Evolutionary conservation across 2,329 filamentous ascomycete species (phyloP).

Genomic region (Paracoccidioides lutzii): DNA sequence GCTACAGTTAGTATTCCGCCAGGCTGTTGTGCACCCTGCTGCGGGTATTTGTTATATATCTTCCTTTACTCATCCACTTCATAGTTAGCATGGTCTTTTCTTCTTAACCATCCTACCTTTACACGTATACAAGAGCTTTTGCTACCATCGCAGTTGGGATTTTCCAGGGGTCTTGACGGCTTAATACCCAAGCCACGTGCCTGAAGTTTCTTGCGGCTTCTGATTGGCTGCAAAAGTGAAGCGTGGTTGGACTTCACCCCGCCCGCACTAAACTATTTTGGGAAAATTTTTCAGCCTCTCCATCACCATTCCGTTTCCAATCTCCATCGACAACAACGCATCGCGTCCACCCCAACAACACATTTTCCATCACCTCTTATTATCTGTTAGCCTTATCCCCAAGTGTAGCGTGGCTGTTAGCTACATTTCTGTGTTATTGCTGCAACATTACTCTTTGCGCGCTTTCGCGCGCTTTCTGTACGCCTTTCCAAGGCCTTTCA

Average conservation of each 20-base stretch:
- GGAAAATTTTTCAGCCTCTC: not conserved
- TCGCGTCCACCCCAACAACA: not conserved
- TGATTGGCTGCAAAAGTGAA: slow-evolving; percentile 1
- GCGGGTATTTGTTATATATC: no score
- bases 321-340: not conserved
- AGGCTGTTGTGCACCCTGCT: no score
- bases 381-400: not conserved
- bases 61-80: no score
- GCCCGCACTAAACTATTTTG: not conserved
- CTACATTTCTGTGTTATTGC: not conserved
- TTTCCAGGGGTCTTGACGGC: not conserved
- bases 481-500: not conserved
- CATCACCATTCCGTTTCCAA: slow-evolving; percentile 1
- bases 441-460: slow-evolving; percentile 1
- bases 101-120: no score
- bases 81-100: no score
- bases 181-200: not conserved
- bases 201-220: not conserved
- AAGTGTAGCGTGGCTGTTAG: not conserved
- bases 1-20: no score
- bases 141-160: not conserved
- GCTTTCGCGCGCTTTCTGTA: not conserved
- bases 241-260: not conserved
- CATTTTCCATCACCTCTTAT: not conserved
- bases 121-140: not conserved